Evolutionary conservation across 108 stramenopile species (phyloP), one percentile per base, ranked within the genome.

Genomic region (Epithemia pelagica): DNA sequence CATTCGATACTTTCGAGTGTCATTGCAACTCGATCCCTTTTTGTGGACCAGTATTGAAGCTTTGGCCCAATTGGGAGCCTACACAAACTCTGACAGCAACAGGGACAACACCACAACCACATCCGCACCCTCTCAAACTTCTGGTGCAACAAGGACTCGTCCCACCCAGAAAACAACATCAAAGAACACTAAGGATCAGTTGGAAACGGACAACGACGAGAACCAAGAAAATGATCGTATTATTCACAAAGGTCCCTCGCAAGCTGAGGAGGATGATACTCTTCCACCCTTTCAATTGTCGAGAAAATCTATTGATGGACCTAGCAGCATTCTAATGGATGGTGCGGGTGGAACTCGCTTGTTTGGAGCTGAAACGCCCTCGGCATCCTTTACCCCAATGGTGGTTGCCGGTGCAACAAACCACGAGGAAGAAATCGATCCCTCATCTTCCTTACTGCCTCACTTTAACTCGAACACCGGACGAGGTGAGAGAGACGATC

Each of bases 41-140:
- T 73, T 94, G 73, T 96, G 93, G 93, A 76, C 66, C 28, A 82
- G 87, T 32, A 90, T 78, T 56, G 87, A 91, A 55, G 90, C 80
- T 0, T 71, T 96, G 24, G 90, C 90, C 67, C 82, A 94, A 67
- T 62, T 96, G 56, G 96, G 96, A 19, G 81, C 61, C 68, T 25
- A 62, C 32, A 1, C 61, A 32, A 30, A 32, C 7, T 24, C 24
- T 52, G n/a, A 21, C 53, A 27, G 33, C 63, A 7, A 1, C 33
- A 2, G 33, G 2, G 5, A 64, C 37, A 51, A 23, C 1, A 1
- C 33, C n/a, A 51, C n/a, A 33, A 55, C 23, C 28, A 2, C 65
- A 7, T 58, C 56, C 26, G 21, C 5, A 5, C 56, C 56, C 21
- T n/a, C n/a, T n/a, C n/a, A n/a, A n/a, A n/a, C n/a, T n/a, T n/a